These are phyloP conservation scores for Cladobotryum mycophilum DNA, from an alignment of 2,329 filamentous ascomycete species.

Conservation along the genomic window DNA sequence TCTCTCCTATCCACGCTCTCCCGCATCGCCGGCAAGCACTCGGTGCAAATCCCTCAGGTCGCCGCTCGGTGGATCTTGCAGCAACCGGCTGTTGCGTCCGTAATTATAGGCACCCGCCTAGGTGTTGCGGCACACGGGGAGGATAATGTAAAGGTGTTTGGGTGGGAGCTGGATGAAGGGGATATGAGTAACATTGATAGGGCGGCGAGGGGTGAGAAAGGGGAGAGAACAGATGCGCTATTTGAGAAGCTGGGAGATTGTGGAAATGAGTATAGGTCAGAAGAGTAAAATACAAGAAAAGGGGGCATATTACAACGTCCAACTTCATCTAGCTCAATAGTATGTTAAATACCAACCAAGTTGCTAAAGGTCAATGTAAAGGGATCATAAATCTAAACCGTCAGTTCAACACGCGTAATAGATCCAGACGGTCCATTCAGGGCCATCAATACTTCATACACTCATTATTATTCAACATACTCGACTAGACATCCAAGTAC, in stretches of 20 bases:
- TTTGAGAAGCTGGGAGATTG: slow-evolving; percentile 27
- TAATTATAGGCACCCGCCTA: slow-evolving; percentile 40
- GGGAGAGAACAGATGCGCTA: slow-evolving; percentile 18
- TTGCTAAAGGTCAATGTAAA: too few species aligned
- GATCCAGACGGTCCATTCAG: background rate
- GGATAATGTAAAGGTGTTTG: slow-evolving; percentile 19
- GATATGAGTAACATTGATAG: slow-evolving; percentile 21
- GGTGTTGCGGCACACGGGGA: slow-evolving; percentile 18
- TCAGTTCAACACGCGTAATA: too few species aligned
- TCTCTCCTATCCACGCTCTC: slow-evolving; percentile 31
- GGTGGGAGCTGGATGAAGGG: slow-evolving; percentile 14
- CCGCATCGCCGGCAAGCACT: slow-evolving; percentile 33
- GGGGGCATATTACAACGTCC: background rate
- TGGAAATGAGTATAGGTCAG: slow-evolving; percentile 18
- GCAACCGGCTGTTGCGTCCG: slow-evolving; percentile 39
- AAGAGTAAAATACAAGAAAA: slow-evolving; percentile 3
- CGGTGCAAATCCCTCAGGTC: slow-evolving; percentile 37
- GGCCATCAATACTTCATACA: too few species aligned
- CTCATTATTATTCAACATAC: too few species aligned
- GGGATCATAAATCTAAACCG: too few species aligned
- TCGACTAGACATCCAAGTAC: background rate
- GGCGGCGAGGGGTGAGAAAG: slow-evolving; percentile 12
- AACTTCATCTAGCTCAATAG: too few species aligned
- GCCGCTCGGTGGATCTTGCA: slow-evolving; percentile 45
- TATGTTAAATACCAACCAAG: too few species aligned